Base-by-base conservation (phyloP, 805 yeast species). In the Yarrowia deformans region DNA sequence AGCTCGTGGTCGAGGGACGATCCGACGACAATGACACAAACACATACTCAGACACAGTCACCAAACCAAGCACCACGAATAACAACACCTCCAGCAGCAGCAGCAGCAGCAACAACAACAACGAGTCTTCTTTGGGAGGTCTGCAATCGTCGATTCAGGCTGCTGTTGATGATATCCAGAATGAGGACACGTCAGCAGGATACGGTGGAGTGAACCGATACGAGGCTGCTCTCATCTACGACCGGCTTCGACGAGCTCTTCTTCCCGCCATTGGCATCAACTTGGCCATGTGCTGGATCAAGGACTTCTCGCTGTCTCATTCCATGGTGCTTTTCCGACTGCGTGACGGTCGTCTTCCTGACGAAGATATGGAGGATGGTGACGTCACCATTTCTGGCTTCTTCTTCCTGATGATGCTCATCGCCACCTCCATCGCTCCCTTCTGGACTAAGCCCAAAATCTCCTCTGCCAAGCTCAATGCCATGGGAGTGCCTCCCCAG, bases 231-330 rank as follows among this genome's bases (percentile, higher is more conserved):
- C 18, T 63, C 13, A 63, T 63, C 13, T 63, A 48, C 46, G 56
- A 63, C 55, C 45, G 56, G 0, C 68, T 63, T 37, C 32, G 46
- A 49, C 16, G 8, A 8, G 56, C 56, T 1, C 39, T 63, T 14
- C 56, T 48, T 1, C 56, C 56, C 1, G 56, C 68, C 14, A 49
- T 63, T 40, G 56, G 56, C 2, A 19, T 49, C 39, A 63, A 63
- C 13, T 35, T 63, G n/a, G 68, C 68, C 56, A 63, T 63, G 56
- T 63, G 68, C 10, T 49, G 56, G 68, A 63, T 63, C 68, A 49
- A 48, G 68, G 68, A 49, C 56, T 63, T 63, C 37, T 63, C 68
- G 14, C 46, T 48, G 32, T 48, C 55, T 23, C 55, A 48, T 9
- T 48, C 68, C n/a, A 48, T 63, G 56, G 37, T 63, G 14, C 56